These are phyloP conservation scores for Blastobotrys muscicola DNA, from an alignment of 805 yeast species.

Conservation along the genomic window DNA sequence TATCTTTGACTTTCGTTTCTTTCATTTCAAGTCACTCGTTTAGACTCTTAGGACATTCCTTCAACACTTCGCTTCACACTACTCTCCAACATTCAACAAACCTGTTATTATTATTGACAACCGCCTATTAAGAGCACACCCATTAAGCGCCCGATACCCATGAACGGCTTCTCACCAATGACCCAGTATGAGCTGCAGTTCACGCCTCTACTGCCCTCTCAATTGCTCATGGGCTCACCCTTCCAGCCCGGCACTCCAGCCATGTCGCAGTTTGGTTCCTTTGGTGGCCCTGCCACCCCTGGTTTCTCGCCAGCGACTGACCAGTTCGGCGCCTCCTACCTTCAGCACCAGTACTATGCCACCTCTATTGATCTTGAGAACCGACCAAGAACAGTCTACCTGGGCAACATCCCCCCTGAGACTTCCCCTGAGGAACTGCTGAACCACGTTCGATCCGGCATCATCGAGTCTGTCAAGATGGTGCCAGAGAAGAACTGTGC, in stretches of 20 bases:
- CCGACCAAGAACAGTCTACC: conserved; percentile 63
- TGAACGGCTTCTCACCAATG: conserved; percentile 13
- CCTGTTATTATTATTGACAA: neutral
- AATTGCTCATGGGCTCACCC: conserved; percentile 29
- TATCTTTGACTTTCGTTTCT: neutral
- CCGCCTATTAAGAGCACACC: neutral
- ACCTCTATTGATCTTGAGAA: conserved; percentile 6
- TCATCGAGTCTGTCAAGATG: conserved; percentile 63
- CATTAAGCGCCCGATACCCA: neutral
- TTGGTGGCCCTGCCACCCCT: conserved; percentile 10
- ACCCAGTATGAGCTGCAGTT: conserved; percentile 25
- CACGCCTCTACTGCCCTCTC: conserved; percentile 28
- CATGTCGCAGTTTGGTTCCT: conserved; percentile 20
- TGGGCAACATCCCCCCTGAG: conserved; percentile 81
- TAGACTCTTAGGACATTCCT: neutral
- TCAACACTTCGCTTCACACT: neutral
- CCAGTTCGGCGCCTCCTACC: conserved; percentile 6
- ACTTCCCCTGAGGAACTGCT: conserved; percentile 72
- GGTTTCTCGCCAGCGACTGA: conserved; percentile 6
- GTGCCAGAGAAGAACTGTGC: conserved; percentile 86
- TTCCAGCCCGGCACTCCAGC: conserved; percentile 29
- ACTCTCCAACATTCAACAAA: no score
- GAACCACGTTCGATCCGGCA: conserved; percentile 87
- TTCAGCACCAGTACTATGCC: conserved; percentile 12
- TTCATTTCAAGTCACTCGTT: neutral